phyloP scores from a whole-genome alignment of 177 flowering plant species.

The Telopea speciosissima region DNA sequence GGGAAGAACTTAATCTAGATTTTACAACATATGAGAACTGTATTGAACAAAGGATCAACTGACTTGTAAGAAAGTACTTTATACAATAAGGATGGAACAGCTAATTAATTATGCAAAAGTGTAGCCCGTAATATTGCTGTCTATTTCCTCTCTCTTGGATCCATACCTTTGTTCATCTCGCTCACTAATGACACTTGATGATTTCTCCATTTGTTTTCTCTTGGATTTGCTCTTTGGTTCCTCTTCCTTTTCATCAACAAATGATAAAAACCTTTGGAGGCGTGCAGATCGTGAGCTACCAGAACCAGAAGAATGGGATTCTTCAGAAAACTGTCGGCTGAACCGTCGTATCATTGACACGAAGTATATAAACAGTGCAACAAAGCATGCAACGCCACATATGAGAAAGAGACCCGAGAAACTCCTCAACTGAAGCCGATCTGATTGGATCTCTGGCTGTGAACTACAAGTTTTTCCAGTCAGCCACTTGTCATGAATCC shows the following conservation, averaged over 20 bases:
- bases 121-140: neutral
- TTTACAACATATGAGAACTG: neutral
- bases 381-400: slow-evolving; percentile 35
- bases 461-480: slow-evolving; percentile 20
- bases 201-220: slow-evolving; percentile 27
- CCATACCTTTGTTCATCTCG: slow-evolving; percentile 20
- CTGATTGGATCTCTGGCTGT: slow-evolving; percentile 14
- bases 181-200: slow-evolving; percentile 7
- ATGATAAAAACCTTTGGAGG: slow-evolving; percentile 45
- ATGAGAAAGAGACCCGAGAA: slow-evolving; percentile 52
- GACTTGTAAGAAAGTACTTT: neutral
- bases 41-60: neutral
- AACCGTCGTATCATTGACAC: slow-evolving; percentile 35
- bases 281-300: slow-evolving; percentile 31
- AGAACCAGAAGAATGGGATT: slow-evolving; percentile 18
- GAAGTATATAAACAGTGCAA: slow-evolving; percentile 36
- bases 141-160: slow-evolving; percentile 21
- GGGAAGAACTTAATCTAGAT: neutral
- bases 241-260: slow-evolving; percentile 49
- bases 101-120: neutral
- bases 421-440: slow-evolving; percentile 43
- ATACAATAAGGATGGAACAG: neutral
- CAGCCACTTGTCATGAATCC: slow-evolving; percentile 46
- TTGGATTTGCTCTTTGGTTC: slow-evolving; percentile 30
- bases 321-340: slow-evolving; percentile 28